Percentiles rank a stretch among this genome's conserved stretches.
Conservation (phyloP, 2,329 filamentous ascomycete species). For the Dothideomycetes sp. region DNA sequence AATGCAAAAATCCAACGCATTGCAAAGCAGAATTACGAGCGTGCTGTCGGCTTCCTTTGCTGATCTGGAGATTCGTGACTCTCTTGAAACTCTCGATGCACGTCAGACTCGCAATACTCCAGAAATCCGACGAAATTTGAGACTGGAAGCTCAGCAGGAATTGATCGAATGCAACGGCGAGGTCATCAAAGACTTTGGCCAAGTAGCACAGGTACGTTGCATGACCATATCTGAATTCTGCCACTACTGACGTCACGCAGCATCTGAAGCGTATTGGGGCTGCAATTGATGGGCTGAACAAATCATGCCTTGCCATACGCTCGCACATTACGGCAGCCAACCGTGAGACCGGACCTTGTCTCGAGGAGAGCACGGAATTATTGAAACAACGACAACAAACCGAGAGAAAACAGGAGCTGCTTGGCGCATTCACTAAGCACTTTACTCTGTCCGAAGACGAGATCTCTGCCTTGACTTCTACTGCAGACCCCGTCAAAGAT, state of each 20-base stretch:
- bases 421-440: constrained; percentile 67
- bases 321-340: constrained; percentile 65
- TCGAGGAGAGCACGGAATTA: constrained; percentile 66
- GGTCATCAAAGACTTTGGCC: constrained; percentile 78
- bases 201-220: constrained; percentile 63
- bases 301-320: constrained; percentile 70
- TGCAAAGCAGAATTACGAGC: constrained; percentile 71
- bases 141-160: constrained; percentile 78
- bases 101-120: constrained; percentile 61
- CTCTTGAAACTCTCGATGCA: constrained; percentile 65
- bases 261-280: constrained; percentile 78
- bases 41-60: constrained; percentile 88
- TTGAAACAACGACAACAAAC: constrained; percentile 62
- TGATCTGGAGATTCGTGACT: constrained; percentile 82
- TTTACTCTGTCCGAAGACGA: constrained; percentile 82
- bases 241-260: constrained; percentile 39
- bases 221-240: too few species aligned
- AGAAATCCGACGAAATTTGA: constrained; percentile 66
- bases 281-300: constrained; percentile 68
- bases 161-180: constrained; percentile 87
- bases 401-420: constrained; percentile 67
- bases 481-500: constrained; percentile 73
- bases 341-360: constrained; percentile 58
- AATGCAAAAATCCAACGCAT: constrained; percentile 44
- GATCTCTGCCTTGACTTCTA: constrained; percentile 60